A percentile compares a stretch with the other conserved stretches of the same genome.
phyloP scores from a whole-genome alignment of 129 eudicot species.

The Arctium minus region DNA sequence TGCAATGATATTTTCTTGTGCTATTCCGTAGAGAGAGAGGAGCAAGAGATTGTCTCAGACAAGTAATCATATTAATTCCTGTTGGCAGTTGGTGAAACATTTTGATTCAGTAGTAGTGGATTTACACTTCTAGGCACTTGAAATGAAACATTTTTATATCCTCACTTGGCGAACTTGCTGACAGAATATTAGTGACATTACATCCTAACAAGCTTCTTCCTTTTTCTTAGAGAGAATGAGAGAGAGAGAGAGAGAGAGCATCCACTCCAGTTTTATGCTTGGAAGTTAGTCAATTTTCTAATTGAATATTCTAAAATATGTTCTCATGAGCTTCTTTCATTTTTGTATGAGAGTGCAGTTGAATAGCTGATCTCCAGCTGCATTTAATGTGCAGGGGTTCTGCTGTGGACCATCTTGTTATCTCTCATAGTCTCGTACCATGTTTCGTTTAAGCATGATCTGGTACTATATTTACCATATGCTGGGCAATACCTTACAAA shows the following conservation, averaged over 20 bases:
- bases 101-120: neutral
- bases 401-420: neutral
- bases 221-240: neutral
- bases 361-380: neutral
- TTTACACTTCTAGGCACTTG: neutral
- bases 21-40: neutral
- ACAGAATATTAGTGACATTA: neutral
- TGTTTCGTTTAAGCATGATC: neutral
- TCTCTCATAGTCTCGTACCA: neutral
- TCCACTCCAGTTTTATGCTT: neutral
- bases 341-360: neutral
- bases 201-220: neutral
- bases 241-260: neutral
- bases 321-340: neutral
- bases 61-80: neutral
- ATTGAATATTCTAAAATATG: neutral
- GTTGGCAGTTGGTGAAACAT: slow-evolving; percentile 3
- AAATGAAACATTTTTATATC: neutral
- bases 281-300: neutral
- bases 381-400: neutral
- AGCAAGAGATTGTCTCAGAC: neutral
- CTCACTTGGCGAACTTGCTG: neutral
- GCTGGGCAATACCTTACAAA: neutral
- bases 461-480: neutral
- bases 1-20: neutral